Evolutionary conservation across 805 yeast species (phyloP), one percentile per base, ranked within the genome.

Genomic region (Ogataea parapolymorpha): DNA sequence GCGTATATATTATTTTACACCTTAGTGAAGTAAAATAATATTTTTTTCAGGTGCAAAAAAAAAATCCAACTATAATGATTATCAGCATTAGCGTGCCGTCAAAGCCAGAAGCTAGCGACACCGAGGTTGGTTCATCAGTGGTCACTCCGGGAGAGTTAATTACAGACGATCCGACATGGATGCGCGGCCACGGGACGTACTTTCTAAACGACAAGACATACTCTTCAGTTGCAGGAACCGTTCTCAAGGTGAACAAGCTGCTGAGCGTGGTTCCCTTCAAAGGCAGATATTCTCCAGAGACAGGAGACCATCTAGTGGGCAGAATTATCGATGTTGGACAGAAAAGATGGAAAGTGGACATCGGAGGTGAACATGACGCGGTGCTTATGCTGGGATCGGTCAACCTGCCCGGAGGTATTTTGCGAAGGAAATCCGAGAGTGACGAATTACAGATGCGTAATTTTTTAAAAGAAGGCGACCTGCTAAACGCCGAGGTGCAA

Each of bases 181-280:
- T 93, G 99, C 78, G 95, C 58, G 99, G 99, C 23, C 99, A 91
- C 58, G 99, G 99, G 5, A 93, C 98, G 0, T 93, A 88, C 61
- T 78, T 82, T 50, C 66, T 84, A 28, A 80, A 79, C 25, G 83
- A 82, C 50, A 70, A 74, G 52, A 88, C 96, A 0, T 88, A 77
- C 61, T 83, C 96, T 3, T 83, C 97, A 0, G 96, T 91, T 6
- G 96, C 96, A 0, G 99, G 99, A 4, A 80, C 81, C 9, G 82
- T 93, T 4, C 76, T 85, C 1, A 74, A 91, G 48, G 96, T 90
- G 39, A 93, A 93, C 62, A 79, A 90, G 54, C 71, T 93, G 44
- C 71, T 93, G 43, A 82, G 90, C 55, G 98, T 93, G 14, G 67
- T 78, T 22, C 95, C 98, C 3, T 72, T 91, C 45, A 75, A 86